Evolutionary conservation across 1,139 yeast genomes (phyloP), one percentile per base, ranked within the genome.

Genomic region (Hemisphaericaspora xylanilytica): DNA sequence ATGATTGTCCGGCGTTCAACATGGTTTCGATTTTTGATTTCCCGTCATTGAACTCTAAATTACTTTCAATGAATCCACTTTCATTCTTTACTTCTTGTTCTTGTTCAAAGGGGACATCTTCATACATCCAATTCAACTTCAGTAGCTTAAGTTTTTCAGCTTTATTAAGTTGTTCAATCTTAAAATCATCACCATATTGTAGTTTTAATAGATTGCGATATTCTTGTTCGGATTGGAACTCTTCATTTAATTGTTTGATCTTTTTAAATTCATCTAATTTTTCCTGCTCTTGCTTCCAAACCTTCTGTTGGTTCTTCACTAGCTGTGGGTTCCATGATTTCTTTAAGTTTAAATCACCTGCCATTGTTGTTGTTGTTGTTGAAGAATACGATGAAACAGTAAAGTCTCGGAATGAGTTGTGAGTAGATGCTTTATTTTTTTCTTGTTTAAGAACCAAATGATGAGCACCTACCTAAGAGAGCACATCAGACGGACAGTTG

Each of bases 321-420:
- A 87, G 70, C 31, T 86, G 90, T 3, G 97, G 97, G 59, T 90
- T 89, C 97, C 97, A 92, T 43, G 97, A 90, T 60, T 92, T 92
- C 63, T 90, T 85, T 42, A 89, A 63, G 58, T 90, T 90, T 47
- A 90, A 70, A 61, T 90, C 96, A 6, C 94, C 89, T 2, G 94
- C 87, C 76, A 70, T 71, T 16, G 26, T 22, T 9, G 26, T 5
- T 5, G n/a, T 22, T 6, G 26, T 22, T n/a, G n/a, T n/a, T n/a
- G n/a, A n/a, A n/a, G n/a, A n/a, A n/a, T n/a, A n/a, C n/a, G n/a
- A n/a, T n/a, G n/a, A n/a, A n/a, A 8, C 26, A 9, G n/a, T 5
- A 9, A 9, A 9, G 26, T 22, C 5, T 22, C 11, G 26, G 11
- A 22, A 22, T 4, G 26, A 22, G 11, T 10, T 32, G 15, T 21